Evolutionary conservation across 2,329 filamentous ascomycete genomes (phyloP).

Genomic region (Hypoxylon sp.): DNA sequence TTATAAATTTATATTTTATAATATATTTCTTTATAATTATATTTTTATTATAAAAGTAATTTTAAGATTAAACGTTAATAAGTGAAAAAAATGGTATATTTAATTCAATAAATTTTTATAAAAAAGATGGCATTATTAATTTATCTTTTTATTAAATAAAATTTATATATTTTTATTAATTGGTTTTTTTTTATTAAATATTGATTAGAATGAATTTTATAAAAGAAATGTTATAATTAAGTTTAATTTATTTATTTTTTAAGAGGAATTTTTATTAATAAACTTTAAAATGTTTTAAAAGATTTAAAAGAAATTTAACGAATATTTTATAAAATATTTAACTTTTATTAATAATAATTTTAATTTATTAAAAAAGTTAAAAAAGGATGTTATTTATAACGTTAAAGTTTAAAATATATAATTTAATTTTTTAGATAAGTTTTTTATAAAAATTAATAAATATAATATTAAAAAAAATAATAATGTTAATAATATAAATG

Average conservation of each 20-base stretch:
- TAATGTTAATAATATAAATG: too few relatives aligned
- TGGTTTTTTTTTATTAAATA: background rate
- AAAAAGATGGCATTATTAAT: background rate
- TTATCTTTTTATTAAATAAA: background rate
- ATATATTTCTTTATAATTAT: background rate
- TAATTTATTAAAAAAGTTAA: background rate
- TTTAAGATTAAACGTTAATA: background rate
- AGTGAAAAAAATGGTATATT: background rate
- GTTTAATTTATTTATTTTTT: too few relatives aligned
- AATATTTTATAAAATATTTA: background rate
- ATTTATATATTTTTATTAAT: background rate
- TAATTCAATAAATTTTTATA: background rate
- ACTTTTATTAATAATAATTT: background rate
- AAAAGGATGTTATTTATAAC: background rate
- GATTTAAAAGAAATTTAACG: background rate
- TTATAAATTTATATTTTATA: background rate
- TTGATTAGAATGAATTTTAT: background rate
- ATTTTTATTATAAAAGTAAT: background rate
- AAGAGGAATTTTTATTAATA: background rate
- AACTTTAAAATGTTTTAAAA: background rate
- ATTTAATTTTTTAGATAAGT: background rate
- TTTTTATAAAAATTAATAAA: background rate
- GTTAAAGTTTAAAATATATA: background rate
- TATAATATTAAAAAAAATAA: background rate
- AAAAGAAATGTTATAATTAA: too few relatives aligned